A percentile compares a stretch with the other conserved stretches of the same genome.
Conservation (phyloP, 805 yeast genomes). For the Metschnikowia matae region DNA sequence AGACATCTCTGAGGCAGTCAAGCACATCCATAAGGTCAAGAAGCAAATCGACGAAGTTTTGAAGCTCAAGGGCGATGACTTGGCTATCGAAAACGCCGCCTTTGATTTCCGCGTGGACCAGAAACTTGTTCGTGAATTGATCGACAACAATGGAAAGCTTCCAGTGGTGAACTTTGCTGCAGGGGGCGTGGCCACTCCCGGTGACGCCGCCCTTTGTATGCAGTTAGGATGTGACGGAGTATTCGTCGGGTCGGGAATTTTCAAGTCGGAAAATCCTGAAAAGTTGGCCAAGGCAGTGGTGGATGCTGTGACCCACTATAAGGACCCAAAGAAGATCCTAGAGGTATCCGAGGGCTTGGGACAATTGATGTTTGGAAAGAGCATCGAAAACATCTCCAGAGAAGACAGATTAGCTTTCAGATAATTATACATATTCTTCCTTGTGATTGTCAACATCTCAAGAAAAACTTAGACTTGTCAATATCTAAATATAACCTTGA, state of each 20-base stretch:
- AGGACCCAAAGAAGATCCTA: slow-evolving; percentile 56
- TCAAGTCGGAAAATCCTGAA: slow-evolving; percentile 69
- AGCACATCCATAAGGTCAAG: slow-evolving; percentile 62
- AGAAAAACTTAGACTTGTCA: too few species aligned
- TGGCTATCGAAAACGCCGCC: slow-evolving; percentile 45
- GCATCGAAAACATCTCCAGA: slow-evolving; percentile 36
- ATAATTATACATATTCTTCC: background rate
- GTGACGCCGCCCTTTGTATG: slow-evolving; percentile 84
- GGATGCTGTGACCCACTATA: slow-evolving; percentile 68
- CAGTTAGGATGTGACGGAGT: slow-evolving; percentile 77
- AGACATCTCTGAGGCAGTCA: slow-evolving; percentile 77
- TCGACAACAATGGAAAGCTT: slow-evolving; percentile 53
- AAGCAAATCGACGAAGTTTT: slow-evolving; percentile 49
- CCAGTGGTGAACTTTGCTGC: slow-evolving; percentile 88
- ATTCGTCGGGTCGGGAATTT: slow-evolving; percentile 75
- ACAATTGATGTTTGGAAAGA: slow-evolving; percentile 70
- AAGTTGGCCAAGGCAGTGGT: slow-evolving; percentile 75
- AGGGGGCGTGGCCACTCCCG: slow-evolving; percentile 85
- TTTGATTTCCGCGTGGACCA: slow-evolving; percentile 56
- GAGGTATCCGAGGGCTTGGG: slow-evolving; percentile 70
- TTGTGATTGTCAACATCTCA: background rate
- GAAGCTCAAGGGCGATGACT: slow-evolving; percentile 32
- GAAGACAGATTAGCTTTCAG: slow-evolving; percentile 16
- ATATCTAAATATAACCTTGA: background rate
- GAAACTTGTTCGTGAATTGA: slow-evolving; percentile 46